Evolutionary conservation across 1,284 basidiomycete species (phyloP), one percentile per base, ranked within the genome.

Genomic region (Fereydounia khargensis): DNA sequence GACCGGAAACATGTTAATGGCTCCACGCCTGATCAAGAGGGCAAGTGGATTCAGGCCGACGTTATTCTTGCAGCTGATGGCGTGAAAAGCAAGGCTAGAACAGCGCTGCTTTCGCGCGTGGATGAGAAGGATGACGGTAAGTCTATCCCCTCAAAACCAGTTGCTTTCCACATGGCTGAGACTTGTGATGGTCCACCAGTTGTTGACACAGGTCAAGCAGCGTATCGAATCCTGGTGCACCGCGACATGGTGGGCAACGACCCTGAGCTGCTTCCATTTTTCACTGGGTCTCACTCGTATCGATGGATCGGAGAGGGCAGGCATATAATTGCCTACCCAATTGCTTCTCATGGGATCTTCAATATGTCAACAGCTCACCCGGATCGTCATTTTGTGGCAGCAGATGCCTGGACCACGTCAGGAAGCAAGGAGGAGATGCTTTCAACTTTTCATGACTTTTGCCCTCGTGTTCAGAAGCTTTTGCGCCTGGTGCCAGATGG

Each of bases 301-400:
- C 68, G 77, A 22, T 78, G 77, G 77, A 77, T 78, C 35, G 77
- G 76, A 9, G 65, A 70, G 44, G 65, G 65, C 39, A 59, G 76
- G 24, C 76, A 77, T 46, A 77, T 78, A 42, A 76, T 78, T 31
- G 67, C 75, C 2, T 78, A 78, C 54, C 77, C 77, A 3, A 77
- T 78, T 34, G 61, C 61, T 17, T 53, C 50, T 14, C 63, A 70
- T 41, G 57, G 63, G 21, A 52, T 76, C 17, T 77, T 74, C 65
- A 78, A 78, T 61, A 73, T 78, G 57, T 67, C 63, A 14, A 77
- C 76, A 18, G 70, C 76, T 0, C 77, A 78, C 47, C 76, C 76
- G 6, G 76, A 77, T 52, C 68, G 65, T 16, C 47, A 70, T 42
- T 74, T 78, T 30, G 73, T 75, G 10, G 55, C 59, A 11, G 52